Evolutionary conservation across 176 grass and related monocot genomes (phyloP), one percentile per base, ranked within the genome.

Genomic region (Oryza punctata): DNA sequence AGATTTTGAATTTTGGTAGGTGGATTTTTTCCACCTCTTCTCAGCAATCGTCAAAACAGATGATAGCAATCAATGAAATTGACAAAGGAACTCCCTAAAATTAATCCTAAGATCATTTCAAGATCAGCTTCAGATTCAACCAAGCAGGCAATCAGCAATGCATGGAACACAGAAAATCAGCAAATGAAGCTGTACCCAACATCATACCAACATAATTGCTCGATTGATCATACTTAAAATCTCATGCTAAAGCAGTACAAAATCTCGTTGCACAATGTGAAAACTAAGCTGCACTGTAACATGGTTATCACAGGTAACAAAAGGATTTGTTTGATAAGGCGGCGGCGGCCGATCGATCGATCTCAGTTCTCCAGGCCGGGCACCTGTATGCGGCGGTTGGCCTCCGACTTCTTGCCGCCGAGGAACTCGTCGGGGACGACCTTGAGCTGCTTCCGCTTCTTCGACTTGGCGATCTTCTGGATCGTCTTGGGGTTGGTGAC

Each of bases 401-500:
- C 88, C 40, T 87, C 88, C 0, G 88, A 84, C 76, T 92, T 90
- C 73, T 86, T 93, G 14, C 75, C 80, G 30, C 76, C 76, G n/a
- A 99, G 50, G 83, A 94, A 32, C 35, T 96, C 93, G 81, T 99
- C 96, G 57, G 93, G 84, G 47, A 99, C 87, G 40, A 99, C 85
- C 79, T 85, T 96, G 35, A 99, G 91, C 81, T 87, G 87, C 74
- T 87, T 91, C 18, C 86, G 89, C 35, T 99, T 80, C 93, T 89
- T 99, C 10, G 93, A 99, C 80, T 96, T 99, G 80, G 89, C 89
- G 35, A 99, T 99, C 87, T 89, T 99, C 83, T 99, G 92, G 83
- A 99, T 87, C 1, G 96, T 99, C 83, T 99, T 99, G 10, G 93
- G 91, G 76, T 99, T 99, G 47, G 93, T 91, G 28, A 99, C 94